Base-by-base conservation (phyloP, 306 rosid species). In the Medicago lupulina region DNA sequence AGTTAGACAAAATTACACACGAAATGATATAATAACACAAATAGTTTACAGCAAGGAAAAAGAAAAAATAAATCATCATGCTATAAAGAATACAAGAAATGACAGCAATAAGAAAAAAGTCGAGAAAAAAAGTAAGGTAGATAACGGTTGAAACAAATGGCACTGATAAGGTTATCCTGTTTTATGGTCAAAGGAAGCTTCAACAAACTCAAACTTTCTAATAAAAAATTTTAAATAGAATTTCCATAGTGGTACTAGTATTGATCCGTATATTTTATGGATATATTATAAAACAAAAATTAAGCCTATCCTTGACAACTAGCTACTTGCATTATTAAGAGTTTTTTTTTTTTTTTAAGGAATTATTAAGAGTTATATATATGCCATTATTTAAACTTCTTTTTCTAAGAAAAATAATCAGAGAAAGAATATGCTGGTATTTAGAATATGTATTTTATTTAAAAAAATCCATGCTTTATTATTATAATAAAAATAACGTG, bases 171-270 rank as follows among this genome's bases (percentile, higher is more conserved):
- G n/a, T 58, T 23, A 58, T 28, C 16, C 34, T 12, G 4, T 23
- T 58, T 58, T 58, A 58, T 23, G 38, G 64, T 58, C 64, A 58
- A 58, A 58, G 39, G 16, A 58, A 58, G 16, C 64, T 58, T 58
- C 64, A 58, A 58, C 17, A 58, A 23, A 58, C 36, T 13, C 3
- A 58, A 58, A 23, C 12, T 58, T 28, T 7, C 64, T 11, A 23
- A 58, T 58, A 2, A 23, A 10, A 11, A 4, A 5, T 11, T 8
- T 21, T 23, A 4, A 19, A 23, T 21, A 23, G 38, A 23, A 23
- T 58, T 58, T 58, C 9, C 64, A 50, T n/a, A n/a, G 21, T 50
- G 17, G 21, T n/a, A 7, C 9, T 50, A 8, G 21, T 6, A 50
- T n/a, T 50, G 21, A 50, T 50, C 57, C 10, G 57, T 50, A 7